Base-by-base conservation (phyloP, 805 yeast genomes). In the Clavispora asparagi region DNA sequence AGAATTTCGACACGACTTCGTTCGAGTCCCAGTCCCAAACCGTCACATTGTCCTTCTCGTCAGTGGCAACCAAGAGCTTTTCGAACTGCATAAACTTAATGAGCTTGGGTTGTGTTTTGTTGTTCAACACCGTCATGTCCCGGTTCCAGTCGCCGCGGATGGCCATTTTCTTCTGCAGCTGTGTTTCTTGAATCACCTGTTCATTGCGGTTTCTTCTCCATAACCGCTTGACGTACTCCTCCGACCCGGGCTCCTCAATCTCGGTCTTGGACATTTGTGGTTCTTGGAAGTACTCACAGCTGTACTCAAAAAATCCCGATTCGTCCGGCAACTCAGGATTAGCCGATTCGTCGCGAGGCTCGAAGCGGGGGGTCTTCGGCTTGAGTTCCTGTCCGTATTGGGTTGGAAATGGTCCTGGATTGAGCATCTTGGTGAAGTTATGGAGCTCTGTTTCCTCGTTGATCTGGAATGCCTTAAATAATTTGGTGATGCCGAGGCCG, bases 171-270 rank as follows among this genome's bases (percentile, higher is more conserved):
- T 92, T 92, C 59, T 92, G 96, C 1, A 85, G 83, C 60, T 94
- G 99, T 0, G 99, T 91, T 50, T 85, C 87, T 35, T 85, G 85
- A 47, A 94, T 87, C 30, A 90, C 87, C 3, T 77, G 64, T 61
- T 94, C 98, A 60, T 94, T 94, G 55, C 98, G 74, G 58, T 85
- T 86, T 52, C 95, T 76, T 55, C 97, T 76, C 98, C 98, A 94
- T 23, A 87, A 66, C 47, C 95, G 73, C 53, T 81, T 83, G 31
- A 87, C 81, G 56, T 87, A 88, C 52, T 87, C 91, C 48, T 83
- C 80, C 46, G 96, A 87, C 0, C 98, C 98, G 0, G 95, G 94
- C 62, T 90, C 96, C 56, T 92, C 97, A 14, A 81, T 67, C 55
- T 92, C 97, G 44, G 79, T 77, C 47, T 81, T 83, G 10, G 87